A percentile compares a stretch with the other conserved stretches of the same genome.
These are phyloP conservation scores for Gryganskiella cystojenkinii DNA, from an alignment of 192 early-diverging fungal genomes.

Conservation along the genomic window DNA sequence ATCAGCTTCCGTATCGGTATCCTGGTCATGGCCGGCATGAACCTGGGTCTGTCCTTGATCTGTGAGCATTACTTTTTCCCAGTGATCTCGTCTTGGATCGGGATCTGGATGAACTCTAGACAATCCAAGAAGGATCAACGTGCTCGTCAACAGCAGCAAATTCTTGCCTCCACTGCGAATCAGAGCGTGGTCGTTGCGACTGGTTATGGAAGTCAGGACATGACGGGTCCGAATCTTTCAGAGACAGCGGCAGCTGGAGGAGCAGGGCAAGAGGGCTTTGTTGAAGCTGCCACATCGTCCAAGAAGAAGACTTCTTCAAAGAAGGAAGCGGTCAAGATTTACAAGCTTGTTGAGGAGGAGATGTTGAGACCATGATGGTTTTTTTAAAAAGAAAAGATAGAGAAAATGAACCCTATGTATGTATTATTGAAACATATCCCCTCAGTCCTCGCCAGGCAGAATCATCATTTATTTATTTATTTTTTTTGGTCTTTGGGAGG, in stretches of 20 bases:
- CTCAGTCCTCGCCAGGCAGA: too few relatives aligned
- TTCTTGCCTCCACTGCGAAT: conserved; percentile 8
- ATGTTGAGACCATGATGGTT: conserved; percentile 30
- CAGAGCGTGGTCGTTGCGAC: neutral
- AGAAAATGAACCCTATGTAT: neutral
- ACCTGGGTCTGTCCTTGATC: conserved; percentile 63
- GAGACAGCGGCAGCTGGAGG: neutral
- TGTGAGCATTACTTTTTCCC: conserved; percentile 62
- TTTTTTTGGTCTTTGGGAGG: too few relatives aligned
- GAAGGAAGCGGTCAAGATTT: conserved; percentile 47
- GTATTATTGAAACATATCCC: neutral
- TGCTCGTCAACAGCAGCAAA: conserved; percentile 6
- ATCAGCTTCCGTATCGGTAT: conserved; percentile 67
- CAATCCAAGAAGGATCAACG: conserved; percentile 4
- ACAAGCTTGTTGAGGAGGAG: conserved; percentile 54
- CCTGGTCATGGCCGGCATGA: conserved; percentile 65
- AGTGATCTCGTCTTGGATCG: conserved; percentile 39
- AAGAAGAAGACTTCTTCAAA: conserved; percentile 5
- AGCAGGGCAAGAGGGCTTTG: neutral
- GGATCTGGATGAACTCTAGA: conserved; percentile 22
- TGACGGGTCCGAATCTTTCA: neutral
- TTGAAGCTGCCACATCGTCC: neutral
- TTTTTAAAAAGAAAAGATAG: neutral
- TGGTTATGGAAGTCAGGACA: conserved; percentile 33
- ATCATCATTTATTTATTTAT: too few relatives aligned